phyloP scores from a whole-genome alignment of 495 filamentous ascomycete species.

The Talaromyces adpressus region DNA sequence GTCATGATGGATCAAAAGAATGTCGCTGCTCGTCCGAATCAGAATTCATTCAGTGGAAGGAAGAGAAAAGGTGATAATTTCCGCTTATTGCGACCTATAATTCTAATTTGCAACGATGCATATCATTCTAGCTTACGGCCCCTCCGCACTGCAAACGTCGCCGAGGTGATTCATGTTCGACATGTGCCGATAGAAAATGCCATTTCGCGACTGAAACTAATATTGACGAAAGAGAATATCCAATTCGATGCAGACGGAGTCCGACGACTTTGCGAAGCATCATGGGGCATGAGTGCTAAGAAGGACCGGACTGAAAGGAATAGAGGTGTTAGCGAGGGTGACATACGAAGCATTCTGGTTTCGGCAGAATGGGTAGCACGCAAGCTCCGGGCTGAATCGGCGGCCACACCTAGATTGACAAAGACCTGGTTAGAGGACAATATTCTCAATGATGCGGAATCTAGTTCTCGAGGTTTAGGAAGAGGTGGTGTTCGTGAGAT shows the following conservation, averaged over 20 bases:
- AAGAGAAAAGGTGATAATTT: conserved; percentile 75
- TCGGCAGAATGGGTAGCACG: conserved; percentile 91
- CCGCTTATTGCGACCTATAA: conserved; percentile 75
- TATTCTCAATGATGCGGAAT: conserved; percentile 64
- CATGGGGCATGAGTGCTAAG: conserved; percentile 75
- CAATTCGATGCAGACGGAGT: conserved; percentile 80
- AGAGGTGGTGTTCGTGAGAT: conserved; percentile 76
- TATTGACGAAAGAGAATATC: conserved; percentile 83
- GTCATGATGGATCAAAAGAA: conserved; percentile 82
- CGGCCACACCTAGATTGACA: conserved; percentile 49
- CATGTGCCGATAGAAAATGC: conserved; percentile 84
- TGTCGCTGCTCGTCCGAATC: conserved; percentile 34
- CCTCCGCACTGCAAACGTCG: conserved; percentile 69
- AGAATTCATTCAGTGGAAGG: conserved; percentile 27
- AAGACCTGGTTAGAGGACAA: conserved; percentile 78
- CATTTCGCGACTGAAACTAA: conserved; percentile 67
- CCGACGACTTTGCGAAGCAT: conserved; percentile 80
- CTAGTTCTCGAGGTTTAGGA: conserved; percentile 68
- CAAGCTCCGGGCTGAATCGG: conserved; percentile 54
- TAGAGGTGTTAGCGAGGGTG: conserved; percentile 68
- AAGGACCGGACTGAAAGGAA: conserved; percentile 45
- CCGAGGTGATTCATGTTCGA: conserved; percentile 88
- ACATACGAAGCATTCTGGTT: conserved; percentile 88
- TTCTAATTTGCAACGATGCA: conserved; percentile 96
- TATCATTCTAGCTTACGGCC: conserved; percentile 85